Percentiles rank a stretch among this genome's conserved stretches.
Evolutionary conservation across 192 early-diverging fungal species (phyloP).

Genomic region (Backusella mclennaniae): DNA sequence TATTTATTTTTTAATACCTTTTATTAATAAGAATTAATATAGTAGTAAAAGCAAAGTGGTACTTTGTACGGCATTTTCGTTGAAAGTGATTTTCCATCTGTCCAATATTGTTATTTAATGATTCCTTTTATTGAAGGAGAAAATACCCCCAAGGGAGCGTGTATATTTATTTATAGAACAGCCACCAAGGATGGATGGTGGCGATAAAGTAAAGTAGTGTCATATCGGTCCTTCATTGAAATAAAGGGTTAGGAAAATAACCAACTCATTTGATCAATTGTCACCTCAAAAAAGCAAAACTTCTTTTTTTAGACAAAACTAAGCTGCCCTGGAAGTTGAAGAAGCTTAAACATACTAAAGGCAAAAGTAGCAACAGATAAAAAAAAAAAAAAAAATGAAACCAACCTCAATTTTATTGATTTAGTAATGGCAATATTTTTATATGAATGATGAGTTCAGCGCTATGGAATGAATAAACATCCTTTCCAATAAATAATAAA

Average conservation of each 20-base stretch:
- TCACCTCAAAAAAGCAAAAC: no score
- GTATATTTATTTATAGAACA: background rate
- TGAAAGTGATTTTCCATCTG: background rate
- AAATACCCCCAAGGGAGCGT: background rate
- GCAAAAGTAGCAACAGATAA: no score
- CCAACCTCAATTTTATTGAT: background rate
- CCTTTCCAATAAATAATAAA: background rate
- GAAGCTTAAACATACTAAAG: background rate
- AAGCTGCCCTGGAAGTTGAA: no score
- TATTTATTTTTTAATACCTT: background rate
- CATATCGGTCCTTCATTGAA: no score
- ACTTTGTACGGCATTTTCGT: no score
- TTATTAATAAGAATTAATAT: no score
- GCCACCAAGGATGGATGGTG: background rate
- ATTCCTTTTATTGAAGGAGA: background rate
- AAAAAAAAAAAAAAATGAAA: no score
- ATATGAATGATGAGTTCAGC: background rate
- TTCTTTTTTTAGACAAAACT: no score
- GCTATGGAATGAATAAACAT: background rate
- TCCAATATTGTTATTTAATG: background rate
- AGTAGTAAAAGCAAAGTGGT: no score
- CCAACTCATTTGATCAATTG: no score
- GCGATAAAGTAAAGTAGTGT: no score
- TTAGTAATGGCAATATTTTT: background rate
- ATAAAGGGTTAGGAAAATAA: no score